Evolutionary conservation across 1,284 basidiomycete genomes (phyloP), one percentile per base, ranked within the genome.

Genomic region (Moesziomyces parantarcticus): DNA sequence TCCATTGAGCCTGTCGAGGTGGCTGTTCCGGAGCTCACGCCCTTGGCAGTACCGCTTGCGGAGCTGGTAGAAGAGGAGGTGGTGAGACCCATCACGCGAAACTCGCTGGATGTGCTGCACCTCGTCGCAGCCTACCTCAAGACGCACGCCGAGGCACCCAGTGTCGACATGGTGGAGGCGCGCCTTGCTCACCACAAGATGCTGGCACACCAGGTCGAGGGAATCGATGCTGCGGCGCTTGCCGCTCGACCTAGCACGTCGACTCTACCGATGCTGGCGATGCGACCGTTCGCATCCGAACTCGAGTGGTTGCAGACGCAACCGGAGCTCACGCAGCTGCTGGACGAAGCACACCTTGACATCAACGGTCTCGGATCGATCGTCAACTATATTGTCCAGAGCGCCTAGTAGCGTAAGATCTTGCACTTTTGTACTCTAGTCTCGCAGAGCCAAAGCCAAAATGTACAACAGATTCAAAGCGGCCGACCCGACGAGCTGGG

Each of bases 291-390:
- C 56, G 25, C 58, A 13, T 49, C 52, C 1, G 69, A 72, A 39
- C 42, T 62, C 18, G 59, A 59, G 7, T 72, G 69, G 69, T 52
- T 72, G 18, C 51, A 66, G 48, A 56, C 62, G 41, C 53, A 72
- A 36, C 62, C 69, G n/a, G 41, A 50, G 21, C 56, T 72, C 18
- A 44, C 59, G 18, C 55, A 26, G 21, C 63, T 72, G 1, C 40
- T 72, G 48, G 69, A 72, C 47, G 69, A 72, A 52, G 69, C 69
- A 1, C 41, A 58, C 20, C 50, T 57, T 29, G 69, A 72, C 39
- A 44, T 72, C 29, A 59, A 72, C 50, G 63, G 69, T 46, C 49
- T 72, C 23, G 69, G 69, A 45, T 62, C 62, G 9, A 72, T 72
- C 29, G 18, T 72, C 49, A 51, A 59, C 40, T 72, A 66, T 32